A percentile compares a stretch with the other conserved stretches of the same genome.
These are phyloP conservation scores for Porphyrellus cyaneotinctus DNA, from an alignment of 768 basidiomycete species.

Conservation along the genomic window DNA sequence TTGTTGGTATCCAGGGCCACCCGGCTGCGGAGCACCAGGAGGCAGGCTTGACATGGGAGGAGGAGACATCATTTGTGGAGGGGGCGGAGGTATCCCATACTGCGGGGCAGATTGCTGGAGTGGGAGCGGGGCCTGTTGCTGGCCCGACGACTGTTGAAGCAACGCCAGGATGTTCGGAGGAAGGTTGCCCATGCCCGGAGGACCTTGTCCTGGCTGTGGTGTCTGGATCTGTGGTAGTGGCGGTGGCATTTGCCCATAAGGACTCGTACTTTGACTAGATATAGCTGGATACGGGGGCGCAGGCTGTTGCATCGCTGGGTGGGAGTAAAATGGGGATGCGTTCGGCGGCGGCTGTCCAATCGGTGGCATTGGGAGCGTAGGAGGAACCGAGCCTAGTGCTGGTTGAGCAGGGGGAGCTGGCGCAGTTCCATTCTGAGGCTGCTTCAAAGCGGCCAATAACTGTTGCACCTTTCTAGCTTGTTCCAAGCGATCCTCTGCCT, in stretches of 20 bases:
- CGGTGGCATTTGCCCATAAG: constrained; percentile 30
- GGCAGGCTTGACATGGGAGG: constrained; percentile 40
- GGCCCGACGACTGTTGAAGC: constrained; percentile 49
- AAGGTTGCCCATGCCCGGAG: constrained; percentile 37
- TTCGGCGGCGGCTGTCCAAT: constrained; percentile 26
- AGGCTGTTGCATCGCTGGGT: constrained; percentile 33
- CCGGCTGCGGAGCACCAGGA: constrained; percentile 40
- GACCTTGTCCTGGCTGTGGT: constrained; percentile 33
- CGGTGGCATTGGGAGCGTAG: constrained; percentile 35
- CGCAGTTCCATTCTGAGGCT: constrained; percentile 43
- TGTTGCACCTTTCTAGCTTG: constrained; percentile 87
- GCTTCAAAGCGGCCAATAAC: constrained; percentile 75
- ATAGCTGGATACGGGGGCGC: constrained; percentile 22
- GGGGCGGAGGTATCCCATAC: constrained; percentile 40
- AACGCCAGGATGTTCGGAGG: constrained; percentile 70
- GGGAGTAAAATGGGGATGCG: constrained; percentile 42
- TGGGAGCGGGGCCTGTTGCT: constrained; percentile 30
- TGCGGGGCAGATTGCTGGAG: constrained; percentile 29
- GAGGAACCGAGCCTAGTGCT: constrained; percentile 34
- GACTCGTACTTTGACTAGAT: constrained; percentile 17
- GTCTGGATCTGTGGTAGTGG: constrained; percentile 28
- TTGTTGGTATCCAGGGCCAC: constrained; percentile 51
- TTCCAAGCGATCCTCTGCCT: constrained; percentile 72
- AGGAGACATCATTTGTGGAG: constrained; percentile 42
- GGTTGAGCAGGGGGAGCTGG: constrained; percentile 23